A percentile compares a stretch with the other conserved stretches of the same genome.
Evolutionary conservation across 164 flowering plant species (phyloP).

Genomic region (Buxus sempervirens): DNA sequence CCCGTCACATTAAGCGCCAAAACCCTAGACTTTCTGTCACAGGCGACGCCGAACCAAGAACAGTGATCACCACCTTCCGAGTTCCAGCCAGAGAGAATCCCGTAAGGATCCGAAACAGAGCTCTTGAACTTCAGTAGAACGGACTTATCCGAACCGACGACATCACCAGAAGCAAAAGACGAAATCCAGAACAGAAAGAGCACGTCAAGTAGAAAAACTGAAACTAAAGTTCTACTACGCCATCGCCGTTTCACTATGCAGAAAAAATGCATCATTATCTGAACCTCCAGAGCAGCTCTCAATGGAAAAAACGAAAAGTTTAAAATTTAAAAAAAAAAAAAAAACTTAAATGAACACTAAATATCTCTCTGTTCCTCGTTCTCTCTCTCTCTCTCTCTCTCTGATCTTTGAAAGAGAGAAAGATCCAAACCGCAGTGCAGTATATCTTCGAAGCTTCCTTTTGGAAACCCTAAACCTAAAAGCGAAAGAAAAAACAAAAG

Average conservation of each 20-base stretch:
- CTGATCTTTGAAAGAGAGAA: slow-evolving; percentile 7
- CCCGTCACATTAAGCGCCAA: slow-evolving; percentile 49
- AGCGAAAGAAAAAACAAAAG: too few species aligned
- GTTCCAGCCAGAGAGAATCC: slow-evolving; percentile 46
- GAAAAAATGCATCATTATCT: slow-evolving; percentile 9
- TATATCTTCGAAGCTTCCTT: too few species aligned
- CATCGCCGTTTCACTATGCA: slow-evolving; percentile 22
- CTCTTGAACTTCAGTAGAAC: slow-evolving; percentile 47
- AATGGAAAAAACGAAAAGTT: too few species aligned
- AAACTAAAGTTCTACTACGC: slow-evolving; percentile 20
- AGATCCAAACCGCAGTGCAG: not conserved
- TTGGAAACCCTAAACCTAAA: slow-evolving; percentile 11
- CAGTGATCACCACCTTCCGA: slow-evolving; percentile 31
- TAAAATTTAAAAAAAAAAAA: too few species aligned
- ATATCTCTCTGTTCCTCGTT: too few species aligned
- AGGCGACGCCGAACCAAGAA: slow-evolving; percentile 49
- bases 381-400: too few species aligned
- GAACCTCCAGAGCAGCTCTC: too few species aligned
- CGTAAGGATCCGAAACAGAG: slow-evolving; percentile 45
- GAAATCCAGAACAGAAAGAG: slow-evolving; percentile 10
- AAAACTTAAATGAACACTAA: too few species aligned
- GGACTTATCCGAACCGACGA: slow-evolving; percentile 30
- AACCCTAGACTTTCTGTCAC: slow-evolving; percentile 40
- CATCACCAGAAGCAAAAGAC: slow-evolving; percentile 3
- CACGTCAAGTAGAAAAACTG: slow-evolving; percentile 3